Evolutionary conservation across 805 yeast genomes (phyloP), one percentile per base, ranked within the genome.

Genomic region (Wickerhamomyces ciferrii): DNA sequence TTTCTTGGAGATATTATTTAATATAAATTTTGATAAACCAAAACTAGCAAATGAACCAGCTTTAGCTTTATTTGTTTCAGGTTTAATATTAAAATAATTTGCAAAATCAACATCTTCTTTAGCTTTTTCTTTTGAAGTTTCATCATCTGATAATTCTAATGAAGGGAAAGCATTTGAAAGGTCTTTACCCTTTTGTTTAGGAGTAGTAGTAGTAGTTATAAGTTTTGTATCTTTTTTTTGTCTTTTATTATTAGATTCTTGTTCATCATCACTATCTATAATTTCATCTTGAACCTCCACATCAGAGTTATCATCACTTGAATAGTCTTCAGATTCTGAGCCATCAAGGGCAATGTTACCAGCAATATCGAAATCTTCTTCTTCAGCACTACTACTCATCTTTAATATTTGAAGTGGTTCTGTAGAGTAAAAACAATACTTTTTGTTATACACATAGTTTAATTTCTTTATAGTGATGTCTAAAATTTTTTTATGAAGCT

Each of bases 1-100:
- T 61, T 89, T 91, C 50, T 81, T 83, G 46, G 78, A 61, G 46
- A 94, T 84, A 57, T 89, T 92, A 20, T 73, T 66, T 48, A 90
- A 61, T 6, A 91, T 65, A 44, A 76, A 70, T 60, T 84, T 84
- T 15, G 96, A 84, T 42, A 94, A 74, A 1, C 98, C 97, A 68
- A 92, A 87, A 41, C 96, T 84, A 4, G 89, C 88, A 71, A 92
- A 92, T 23, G 95, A 78, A 35, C 97, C 96, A 43, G 76, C 76
- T 61, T 86, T 83, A 40, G 81, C 82, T 58, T 80, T 83, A 59
- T 79, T 79, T 32, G 68, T 77, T 55, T 52, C 63, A 24, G 73
- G 76, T 55, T 66, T 50, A 62, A 71, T 60, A 32, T 65, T 63
- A 50, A 69, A 69, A 53, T 70, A 73, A n/a, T 66, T 72, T 36